Base-by-base conservation (phyloP, 2,329 filamentous ascomycete species). In the Pseudogymnoascus sp. region DNA sequence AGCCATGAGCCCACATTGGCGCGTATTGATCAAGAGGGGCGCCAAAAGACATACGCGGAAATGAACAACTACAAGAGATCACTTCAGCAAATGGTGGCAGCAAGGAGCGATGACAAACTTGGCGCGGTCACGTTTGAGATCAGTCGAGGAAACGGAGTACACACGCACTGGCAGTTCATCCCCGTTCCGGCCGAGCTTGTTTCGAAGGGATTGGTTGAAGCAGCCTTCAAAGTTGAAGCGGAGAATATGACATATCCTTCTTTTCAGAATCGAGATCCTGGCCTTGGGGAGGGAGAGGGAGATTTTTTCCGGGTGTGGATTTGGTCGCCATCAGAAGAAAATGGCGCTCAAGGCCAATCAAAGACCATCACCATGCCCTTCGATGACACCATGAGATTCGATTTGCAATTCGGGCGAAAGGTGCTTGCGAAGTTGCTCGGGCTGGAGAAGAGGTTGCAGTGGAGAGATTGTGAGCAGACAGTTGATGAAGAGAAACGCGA, bases 61-160 rank as follows among this genome's bases (percentile, higher is more conserved):
- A 97, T 99, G 93, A 83, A 82, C 14, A 86, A 84, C 51, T 97
- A 96, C 76, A 88, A 89, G 45, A 80, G 83, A 60, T 81, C 90
- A 0, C 80, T 98, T 60, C 92, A 96, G 73, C 81, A 81, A 54
- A 96, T 97, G 90, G 80, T 97, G 11, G 77, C 79, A n/a, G 77
- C 75, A 81, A 79, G 64, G 75, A 78, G 72, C 78, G 45, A 70
- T 13, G 75, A 83, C 67, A 83, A 83, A 67, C 85, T 97, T 1
- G 95, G 93, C 14, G 85, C 87, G 2, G 89, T 98, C 1, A 95
- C 92, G 0, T 99, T 92, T 86, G 95, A 98, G 77, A 93, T 99
- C 71, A 93, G 88, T 73, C 88, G 92, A 61, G 81, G 81, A 4
- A 84, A 84, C 62, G 92, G 95, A 63, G 87, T 98, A 64, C 95